phyloP scores from a whole-genome alignment of 345 rosid species.

The Isatis tinctoria region DNA sequence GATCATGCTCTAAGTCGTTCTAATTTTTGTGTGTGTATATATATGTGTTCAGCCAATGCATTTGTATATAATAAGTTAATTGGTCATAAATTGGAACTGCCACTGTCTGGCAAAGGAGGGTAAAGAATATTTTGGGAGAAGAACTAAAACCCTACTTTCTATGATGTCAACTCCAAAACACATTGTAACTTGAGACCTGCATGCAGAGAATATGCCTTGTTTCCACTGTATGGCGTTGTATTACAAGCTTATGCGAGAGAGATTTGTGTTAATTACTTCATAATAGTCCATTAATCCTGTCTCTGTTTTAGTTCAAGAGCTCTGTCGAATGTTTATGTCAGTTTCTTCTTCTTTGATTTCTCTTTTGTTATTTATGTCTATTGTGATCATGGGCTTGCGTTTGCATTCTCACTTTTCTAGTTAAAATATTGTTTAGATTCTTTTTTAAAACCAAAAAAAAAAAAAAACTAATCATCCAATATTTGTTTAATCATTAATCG shows the following conservation, averaged over 20 bases:
- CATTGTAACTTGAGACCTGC: slow-evolving; percentile 32
- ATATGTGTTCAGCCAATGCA: background rate
- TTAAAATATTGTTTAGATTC: no score
- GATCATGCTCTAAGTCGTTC: no score
- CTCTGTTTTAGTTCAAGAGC: background rate
- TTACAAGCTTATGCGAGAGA: background rate
- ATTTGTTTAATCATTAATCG: background rate
- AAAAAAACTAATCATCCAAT: no score
- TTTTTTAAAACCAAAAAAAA: no score
- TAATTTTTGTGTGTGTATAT: slow-evolving; percentile 4
- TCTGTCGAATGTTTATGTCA: no score
- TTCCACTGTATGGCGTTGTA: background rate
- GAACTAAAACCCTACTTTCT: slow-evolving; percentile 22
- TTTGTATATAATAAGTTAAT: background rate
- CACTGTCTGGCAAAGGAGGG: slow-evolving; percentile 20
- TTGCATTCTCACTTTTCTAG: no score
- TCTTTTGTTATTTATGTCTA: no score
- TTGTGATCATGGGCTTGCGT: no score
- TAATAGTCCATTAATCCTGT: background rate
- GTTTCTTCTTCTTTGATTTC: no score
- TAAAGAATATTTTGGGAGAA: slow-evolving; percentile 34
- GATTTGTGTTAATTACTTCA: background rate
- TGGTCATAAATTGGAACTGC: slow-evolving; percentile 17
- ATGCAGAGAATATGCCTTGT: slow-evolving; percentile 24
- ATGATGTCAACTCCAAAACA: slow-evolving; percentile 27